A percentile compares a stretch with the other conserved stretches of the same genome.
Evolutionary conservation across 495 filamentous ascomycete genomes (phyloP).

Genomic region (Tuber borchii): DNA sequence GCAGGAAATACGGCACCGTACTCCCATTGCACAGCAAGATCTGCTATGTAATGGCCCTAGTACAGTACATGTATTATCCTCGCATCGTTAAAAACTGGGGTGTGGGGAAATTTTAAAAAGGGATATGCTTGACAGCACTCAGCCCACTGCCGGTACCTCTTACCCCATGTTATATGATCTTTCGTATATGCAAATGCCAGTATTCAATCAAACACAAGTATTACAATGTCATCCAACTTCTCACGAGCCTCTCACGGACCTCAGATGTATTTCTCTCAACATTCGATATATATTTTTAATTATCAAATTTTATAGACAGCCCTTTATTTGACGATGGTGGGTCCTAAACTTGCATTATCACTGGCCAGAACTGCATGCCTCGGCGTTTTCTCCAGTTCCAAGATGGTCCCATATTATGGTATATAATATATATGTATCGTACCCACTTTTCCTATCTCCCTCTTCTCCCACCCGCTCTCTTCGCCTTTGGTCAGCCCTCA

Average conservation of each 20-base stretch:
- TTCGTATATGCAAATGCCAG: neutral
- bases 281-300: neutral
- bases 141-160: neutral
- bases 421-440: neutral
- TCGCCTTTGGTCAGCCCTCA: neutral
- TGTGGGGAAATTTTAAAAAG: neutral
- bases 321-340: neutral
- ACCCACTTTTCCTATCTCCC: neutral
- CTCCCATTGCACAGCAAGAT: neutral
- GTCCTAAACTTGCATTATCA: neutral
- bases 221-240: neutral
- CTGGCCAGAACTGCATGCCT: neutral
- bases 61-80: neutral
- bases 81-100: neutral
- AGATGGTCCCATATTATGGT: neutral
- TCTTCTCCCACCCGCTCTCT: neutral
- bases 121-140: neutral
- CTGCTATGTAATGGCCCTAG: neutral
- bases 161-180: neutral
- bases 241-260: neutral
- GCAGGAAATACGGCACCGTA: neutral
- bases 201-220: neutral
- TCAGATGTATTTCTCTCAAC: neutral
- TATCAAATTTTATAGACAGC: neutral
- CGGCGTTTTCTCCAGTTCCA: neutral